Conservation (phyloP, 176 grass and related monocot genomes). For the Carex pumila region DNA sequence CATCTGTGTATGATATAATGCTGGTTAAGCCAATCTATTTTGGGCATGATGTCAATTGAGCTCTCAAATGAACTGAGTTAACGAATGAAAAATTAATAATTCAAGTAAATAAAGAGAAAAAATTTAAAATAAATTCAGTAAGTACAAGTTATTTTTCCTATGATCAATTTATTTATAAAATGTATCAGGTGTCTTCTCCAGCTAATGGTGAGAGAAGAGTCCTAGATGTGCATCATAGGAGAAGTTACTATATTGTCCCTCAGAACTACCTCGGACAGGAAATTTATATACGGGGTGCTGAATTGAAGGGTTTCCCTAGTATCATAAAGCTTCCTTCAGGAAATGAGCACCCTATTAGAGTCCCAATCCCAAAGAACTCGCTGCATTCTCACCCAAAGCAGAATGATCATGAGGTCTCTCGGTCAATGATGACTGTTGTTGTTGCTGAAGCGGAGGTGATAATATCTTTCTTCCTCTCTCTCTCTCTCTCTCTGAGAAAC, state of each 20-base stretch:
- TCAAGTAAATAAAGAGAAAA: background rate
- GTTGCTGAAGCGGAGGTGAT: slow-evolving; percentile 83
- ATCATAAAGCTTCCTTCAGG: slow-evolving; percentile 78
- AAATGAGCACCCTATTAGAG: slow-evolving; percentile 70
- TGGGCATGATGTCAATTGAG: background rate
- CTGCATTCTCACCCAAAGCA: slow-evolving; percentile 61
- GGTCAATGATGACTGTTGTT: slow-evolving; percentile 79
- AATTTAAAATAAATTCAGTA: background rate
- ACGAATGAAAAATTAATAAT: background rate
- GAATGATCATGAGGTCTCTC: slow-evolving; percentile 32
- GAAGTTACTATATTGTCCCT: slow-evolving; percentile 70
- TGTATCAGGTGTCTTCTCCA: slow-evolving; percentile 42
- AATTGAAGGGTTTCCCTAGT: slow-evolving; percentile 39
- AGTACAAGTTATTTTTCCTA: slow-evolving; percentile 11
- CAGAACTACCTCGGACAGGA: slow-evolving; percentile 94
- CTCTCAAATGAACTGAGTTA: background rate
- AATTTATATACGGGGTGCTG: slow-evolving; percentile 65
- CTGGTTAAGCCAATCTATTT: background rate
- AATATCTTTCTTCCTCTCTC: slow-evolving; percentile 23
- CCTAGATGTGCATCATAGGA: slow-evolving; percentile 77
- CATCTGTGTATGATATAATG: background rate
- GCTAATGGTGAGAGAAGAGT: slow-evolving; percentile 38
- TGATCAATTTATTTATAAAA: slow-evolving; percentile 17
- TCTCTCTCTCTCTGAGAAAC: background rate
- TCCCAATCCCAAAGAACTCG: slow-evolving; percentile 67